phyloP scores from a whole-genome alignment of 805 yeast species.

The Wickerhamiella parazyma region DNA sequence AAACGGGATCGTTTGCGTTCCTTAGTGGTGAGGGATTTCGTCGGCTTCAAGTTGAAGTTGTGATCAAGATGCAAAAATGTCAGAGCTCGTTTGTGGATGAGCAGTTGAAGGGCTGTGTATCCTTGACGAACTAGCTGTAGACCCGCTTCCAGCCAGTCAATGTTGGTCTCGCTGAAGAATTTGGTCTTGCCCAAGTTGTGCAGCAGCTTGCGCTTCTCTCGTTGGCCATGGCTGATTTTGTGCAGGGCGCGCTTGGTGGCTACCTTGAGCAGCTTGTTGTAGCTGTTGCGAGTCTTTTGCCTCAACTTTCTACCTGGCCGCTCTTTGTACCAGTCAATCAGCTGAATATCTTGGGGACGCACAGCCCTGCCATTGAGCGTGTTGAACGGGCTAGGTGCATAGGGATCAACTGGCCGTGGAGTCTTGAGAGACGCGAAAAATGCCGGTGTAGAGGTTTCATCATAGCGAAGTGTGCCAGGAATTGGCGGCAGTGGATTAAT shows the following conservation, averaged over 20 bases:
- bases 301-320: slow-evolving; percentile 37
- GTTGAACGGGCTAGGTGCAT: slow-evolving; percentile 47
- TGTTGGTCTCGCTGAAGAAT: slow-evolving; percentile 77
- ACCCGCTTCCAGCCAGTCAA: slow-evolving; percentile 99
- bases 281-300: slow-evolving; percentile 69
- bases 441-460: not conserved
- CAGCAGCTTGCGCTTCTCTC: slow-evolving; percentile 36
- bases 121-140: slow-evolving; percentile 89
- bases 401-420: slow-evolving; percentile 3
- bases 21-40: slow-evolving; percentile 88
- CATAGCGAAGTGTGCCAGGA: not conserved
- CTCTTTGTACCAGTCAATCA: slow-evolving; percentile 65
- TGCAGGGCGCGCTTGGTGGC: slow-evolving; percentile 62
- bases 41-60: slow-evolving; percentile 90
- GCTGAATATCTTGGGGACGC: slow-evolving; percentile 81
- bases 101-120: slow-evolving; percentile 75
- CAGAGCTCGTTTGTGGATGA: slow-evolving; percentile 81
- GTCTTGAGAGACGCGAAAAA: slow-evolving; percentile 38
- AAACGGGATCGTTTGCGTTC: slow-evolving; percentile 92
- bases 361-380: slow-evolving; percentile 55
- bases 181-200: slow-evolving; percentile 62
- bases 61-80: slow-evolving; percentile 90
- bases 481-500: not conserved
- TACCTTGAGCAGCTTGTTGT: slow-evolving; percentile 75
- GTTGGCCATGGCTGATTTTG: not conserved